Conservation (phyloP, 1,284 basidiomycete species). For the Salmacisia buchloeana region DNA sequence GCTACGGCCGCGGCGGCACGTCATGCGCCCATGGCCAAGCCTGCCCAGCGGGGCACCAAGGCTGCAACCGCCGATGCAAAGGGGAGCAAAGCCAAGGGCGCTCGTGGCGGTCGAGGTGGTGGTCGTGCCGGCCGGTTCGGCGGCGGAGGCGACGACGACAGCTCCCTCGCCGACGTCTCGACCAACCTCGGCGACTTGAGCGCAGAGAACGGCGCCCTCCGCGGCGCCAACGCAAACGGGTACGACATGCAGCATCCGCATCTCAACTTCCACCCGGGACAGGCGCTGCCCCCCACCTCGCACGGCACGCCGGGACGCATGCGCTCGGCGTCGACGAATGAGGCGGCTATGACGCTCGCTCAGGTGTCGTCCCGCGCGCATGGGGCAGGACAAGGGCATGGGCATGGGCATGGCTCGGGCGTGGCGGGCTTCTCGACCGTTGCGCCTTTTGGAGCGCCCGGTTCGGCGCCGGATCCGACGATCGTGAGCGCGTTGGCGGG, state of each 20-base stretch:
- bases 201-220: not conserved
- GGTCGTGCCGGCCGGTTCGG: not conserved
- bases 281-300: constrained; percentile 2
- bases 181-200: not conserved
- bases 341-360: constrained; percentile 38
- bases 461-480: not conserved
- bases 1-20: not conserved
- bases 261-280: not conserved
- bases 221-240: not conserved
- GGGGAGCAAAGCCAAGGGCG: not conserved
- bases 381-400: not conserved
- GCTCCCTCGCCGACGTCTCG: not conserved
- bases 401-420: too few relatives aligned
- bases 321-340: constrained; percentile 33
- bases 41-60: not conserved
- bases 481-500: not conserved
- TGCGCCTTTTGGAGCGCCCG: not conserved
- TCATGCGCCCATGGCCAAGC: not conserved
- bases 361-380: constrained; percentile 35
- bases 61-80: not conserved
- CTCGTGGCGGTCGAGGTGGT: not conserved
- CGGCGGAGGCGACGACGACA: not conserved
- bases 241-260: constrained; percentile 1
- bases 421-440: not conserved
- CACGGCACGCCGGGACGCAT: constrained; percentile 2